Evolutionary conservation across 2,329 filamentous ascomycete genomes (phyloP).

Genomic region (Penicillium fuscoglaucum): DNA sequence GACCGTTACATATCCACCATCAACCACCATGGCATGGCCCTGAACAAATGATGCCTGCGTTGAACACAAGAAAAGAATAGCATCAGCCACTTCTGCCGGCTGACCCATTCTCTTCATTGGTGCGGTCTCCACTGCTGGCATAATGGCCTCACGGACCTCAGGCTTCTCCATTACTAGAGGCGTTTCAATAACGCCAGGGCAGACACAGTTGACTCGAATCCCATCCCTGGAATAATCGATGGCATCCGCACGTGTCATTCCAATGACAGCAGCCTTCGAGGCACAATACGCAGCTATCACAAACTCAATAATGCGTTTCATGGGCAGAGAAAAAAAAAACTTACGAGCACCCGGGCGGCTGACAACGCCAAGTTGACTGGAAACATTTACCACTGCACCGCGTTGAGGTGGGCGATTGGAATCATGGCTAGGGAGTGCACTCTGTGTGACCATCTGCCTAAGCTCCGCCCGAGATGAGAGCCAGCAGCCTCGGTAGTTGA

Average conservation of each 20-base stretch:
- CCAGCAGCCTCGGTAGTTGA: conserved; percentile 58
- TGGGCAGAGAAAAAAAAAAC: conserved; percentile 19
- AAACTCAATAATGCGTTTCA: neutral
- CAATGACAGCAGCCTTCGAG: conserved; percentile 60
- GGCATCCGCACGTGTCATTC: conserved; percentile 58
- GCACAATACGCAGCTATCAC: conserved; percentile 55
- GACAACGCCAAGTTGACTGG: conserved; percentile 55
- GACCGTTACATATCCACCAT: conserved; percentile 54
- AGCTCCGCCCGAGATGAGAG: conserved; percentile 49
- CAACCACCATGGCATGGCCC: conserved; percentile 54
- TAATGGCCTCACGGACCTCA: conserved; percentile 44
- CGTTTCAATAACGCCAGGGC: conserved; percentile 50
- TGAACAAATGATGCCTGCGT: conserved; percentile 54
- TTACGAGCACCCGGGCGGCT: conserved; percentile 48
- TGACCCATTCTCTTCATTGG: conserved; percentile 55
- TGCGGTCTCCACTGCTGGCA: conserved; percentile 48
- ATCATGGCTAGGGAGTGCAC: conserved; percentile 44
- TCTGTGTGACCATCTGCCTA: conserved; percentile 49
- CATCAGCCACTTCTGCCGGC: conserved; percentile 52
- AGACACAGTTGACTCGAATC: conserved; percentile 38
- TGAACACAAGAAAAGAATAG: conserved; percentile 53
- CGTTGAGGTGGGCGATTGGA: conserved; percentile 39
- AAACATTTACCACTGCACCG: conserved; percentile 55
- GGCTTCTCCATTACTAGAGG: conserved; percentile 47
- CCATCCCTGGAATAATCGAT: conserved; percentile 54